These are phyloP conservation scores for Panaeolus papilionaceus DNA, from an alignment of 768 basidiomycete genomes.

Conservation along the genomic window DNA sequence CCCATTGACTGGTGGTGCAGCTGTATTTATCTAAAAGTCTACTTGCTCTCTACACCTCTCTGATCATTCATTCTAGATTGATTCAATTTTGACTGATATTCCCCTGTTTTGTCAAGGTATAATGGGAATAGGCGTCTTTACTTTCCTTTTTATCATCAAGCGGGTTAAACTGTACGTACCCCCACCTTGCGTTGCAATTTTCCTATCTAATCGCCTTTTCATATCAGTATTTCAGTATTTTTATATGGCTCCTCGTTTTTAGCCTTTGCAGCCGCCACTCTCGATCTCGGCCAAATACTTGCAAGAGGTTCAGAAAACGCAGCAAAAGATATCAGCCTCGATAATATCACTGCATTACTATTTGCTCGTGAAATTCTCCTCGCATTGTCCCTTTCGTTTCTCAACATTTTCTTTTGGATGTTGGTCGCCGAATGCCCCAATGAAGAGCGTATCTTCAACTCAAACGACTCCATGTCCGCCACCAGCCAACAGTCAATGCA, in stretches of 20 bases:
- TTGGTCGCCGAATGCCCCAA: conserved; percentile 65
- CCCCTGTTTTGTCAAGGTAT: conserved; percentile 72
- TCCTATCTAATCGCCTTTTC: conserved; percentile 12
- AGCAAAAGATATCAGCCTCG: conserved; percentile 29
- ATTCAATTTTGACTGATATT: conserved; percentile 64
- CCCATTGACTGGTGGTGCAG: conserved; percentile 46
- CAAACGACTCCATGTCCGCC: conserved; percentile 13
- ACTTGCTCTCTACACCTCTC: not conserved
- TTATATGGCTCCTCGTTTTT: conserved; percentile 64
- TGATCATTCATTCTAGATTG: conserved; percentile 45
- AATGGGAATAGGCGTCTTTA: conserved; percentile 65
- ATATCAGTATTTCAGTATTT: conserved; percentile 49
- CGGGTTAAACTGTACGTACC: conserved; percentile 56
- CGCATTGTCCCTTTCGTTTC: conserved; percentile 60
- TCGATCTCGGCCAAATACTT: conserved; percentile 67
- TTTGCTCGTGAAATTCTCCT: conserved; percentile 64
- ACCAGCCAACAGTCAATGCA: conserved; percentile 38
- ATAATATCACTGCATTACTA: conserved; percentile 44
- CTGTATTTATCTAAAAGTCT: conserved; percentile 34
- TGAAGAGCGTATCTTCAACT: conserved; percentile 35
- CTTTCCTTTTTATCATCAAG: conserved; percentile 59
- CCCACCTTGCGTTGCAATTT: not conserved
- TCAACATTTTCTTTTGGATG: conserved; percentile 74
- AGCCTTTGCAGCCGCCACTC: conserved; percentile 64
- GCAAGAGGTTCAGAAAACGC: conserved; percentile 38